phyloP scores from a whole-genome alignment of 2,329 filamentous ascomycete species.

The Phaeosphaeria sp. region DNA sequence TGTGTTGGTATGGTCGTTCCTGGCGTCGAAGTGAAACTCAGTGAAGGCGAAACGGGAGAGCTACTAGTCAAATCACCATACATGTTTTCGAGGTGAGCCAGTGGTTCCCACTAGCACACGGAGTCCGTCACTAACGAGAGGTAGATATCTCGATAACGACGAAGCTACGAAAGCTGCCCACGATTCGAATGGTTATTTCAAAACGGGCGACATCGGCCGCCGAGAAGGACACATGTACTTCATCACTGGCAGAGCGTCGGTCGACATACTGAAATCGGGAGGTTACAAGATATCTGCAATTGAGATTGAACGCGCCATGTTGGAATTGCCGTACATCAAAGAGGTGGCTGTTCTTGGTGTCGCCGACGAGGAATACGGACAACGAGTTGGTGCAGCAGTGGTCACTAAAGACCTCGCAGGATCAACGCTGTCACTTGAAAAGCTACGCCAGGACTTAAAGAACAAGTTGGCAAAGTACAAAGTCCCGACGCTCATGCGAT shows the following conservation, averaged over 20 bases:
- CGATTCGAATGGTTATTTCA: constrained; percentile 57
- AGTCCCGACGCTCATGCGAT: constrained; percentile 55
- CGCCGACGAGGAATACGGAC: constrained; percentile 60
- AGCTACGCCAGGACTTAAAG: constrained; percentile 52
- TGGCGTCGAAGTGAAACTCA: constrained; percentile 51
- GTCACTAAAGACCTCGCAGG: constrained; percentile 41
- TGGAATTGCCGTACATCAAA: constrained; percentile 56
- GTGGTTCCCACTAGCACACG: neutral
- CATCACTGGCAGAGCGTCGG: constrained; percentile 60
- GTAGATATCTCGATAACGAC: constrained; percentile 47
- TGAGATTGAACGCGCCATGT: constrained; percentile 62
- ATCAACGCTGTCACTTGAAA: constrained; percentile 21
- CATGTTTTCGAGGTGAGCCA: neutral
- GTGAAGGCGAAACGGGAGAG: constrained; percentile 57
- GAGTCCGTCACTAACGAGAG: neutral
- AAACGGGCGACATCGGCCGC: constrained; percentile 54
- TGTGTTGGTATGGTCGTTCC: constrained; percentile 45
- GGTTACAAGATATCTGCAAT: constrained; percentile 64
- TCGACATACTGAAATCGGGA: constrained; percentile 63
- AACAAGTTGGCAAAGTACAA: constrained; percentile 56
- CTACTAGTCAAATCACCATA: constrained; percentile 49
- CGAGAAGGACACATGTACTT: constrained; percentile 56
- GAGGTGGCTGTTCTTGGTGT: constrained; percentile 63
- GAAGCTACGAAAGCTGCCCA: constrained; percentile 56
- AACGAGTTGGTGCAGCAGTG: constrained; percentile 61